phyloP scores from a whole-genome alignment of 805 yeast genomes.

The Nakazawaea ishiwadae region DNA sequence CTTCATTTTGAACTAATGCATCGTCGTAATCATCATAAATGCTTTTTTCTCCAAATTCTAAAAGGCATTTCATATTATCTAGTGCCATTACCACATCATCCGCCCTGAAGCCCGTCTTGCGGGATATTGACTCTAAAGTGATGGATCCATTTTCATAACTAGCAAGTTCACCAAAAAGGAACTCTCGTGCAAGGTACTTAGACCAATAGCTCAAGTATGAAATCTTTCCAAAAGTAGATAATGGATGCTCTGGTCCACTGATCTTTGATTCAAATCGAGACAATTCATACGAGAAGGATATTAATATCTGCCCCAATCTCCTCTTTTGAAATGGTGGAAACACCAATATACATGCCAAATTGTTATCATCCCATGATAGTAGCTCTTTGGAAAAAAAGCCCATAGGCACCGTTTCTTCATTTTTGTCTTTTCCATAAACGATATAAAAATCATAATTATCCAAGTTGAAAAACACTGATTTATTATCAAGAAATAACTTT shows the following conservation, averaged over 20 bases:
- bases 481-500: constrained; percentile 83
- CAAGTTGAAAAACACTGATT: constrained; percentile 78
- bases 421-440: constrained; percentile 47
- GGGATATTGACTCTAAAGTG: constrained; percentile 45
- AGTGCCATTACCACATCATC: constrained; percentile 60
- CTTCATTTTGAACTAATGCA: constrained; percentile 13
- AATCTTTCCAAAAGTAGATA: constrained; percentile 74
- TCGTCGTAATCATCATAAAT: constrained; percentile 24
- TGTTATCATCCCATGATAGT: constrained; percentile 73
- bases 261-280: constrained; percentile 57
- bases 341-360: constrained; percentile 84
- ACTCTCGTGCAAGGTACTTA: constrained; percentile 38
- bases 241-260: constrained; percentile 92
- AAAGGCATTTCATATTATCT: constrained; percentile 47
- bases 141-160: constrained; percentile 20
- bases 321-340: constrained; percentile 89
- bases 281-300: constrained; percentile 77
- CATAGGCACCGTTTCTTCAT: constrained; percentile 48
- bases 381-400: constrained; percentile 92
- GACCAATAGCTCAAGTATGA: constrained; percentile 80
- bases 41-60: constrained; percentile 21
- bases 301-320: constrained; percentile 71
- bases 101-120: constrained; percentile 56
- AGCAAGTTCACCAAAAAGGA: constrained; percentile 36
- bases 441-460: constrained; percentile 80